Base-by-base conservation (phyloP, 495 filamentous ascomycete genomes). In the Friedmanniomyces endolithicus region DNA sequence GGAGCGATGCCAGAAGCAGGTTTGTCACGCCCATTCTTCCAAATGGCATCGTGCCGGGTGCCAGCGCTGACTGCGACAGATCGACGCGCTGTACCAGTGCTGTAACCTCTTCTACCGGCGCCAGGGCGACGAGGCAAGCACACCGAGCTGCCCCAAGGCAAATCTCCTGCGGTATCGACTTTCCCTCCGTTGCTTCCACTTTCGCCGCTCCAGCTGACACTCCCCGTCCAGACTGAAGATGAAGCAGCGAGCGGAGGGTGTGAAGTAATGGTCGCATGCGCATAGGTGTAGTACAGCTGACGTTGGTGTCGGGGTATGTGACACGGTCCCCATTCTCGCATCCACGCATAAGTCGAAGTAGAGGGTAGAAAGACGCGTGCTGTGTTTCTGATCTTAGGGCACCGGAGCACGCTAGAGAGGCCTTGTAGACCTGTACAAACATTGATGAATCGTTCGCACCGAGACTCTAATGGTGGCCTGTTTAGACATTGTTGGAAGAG, bases 381-480 rank as follows among this genome's bases (percentile, higher is more conserved):
- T 50, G 45, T 14, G 25, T 20, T 48, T 35, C 54, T 35, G 25
- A 49, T 98, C 80, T 98, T 78, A 94, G 92, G 84, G 83, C 83
- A 89, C 88, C 86, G 86, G 90, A 98, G 92, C 92, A 87, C 92
- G 92, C 88, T 65, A 78, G 82, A 90, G 85, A 78, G 78, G 82
- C 55, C 46, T 76, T 63, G 70, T 70, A 79, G 85, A 85, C 80
- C 88, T 94, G 87, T 85, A 87, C 81, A 89, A 90, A 88, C 79
- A 96, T 76, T 85, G 88, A 92, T 24, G 56, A 63, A 56, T 71
- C 66, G 79, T 87, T 83, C 86, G 82, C 81, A 83, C 87, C 92
- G 92, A 94, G 92, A 98, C 92, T 98, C 92, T 98, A 98, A 90
- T 88, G 87, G 87, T 78, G 82, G 86, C 83, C 89, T 92, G 61